phyloP scores from a whole-genome alignment of 2,329 filamentous ascomycete species.

The Monosporascus sp. region DNA sequence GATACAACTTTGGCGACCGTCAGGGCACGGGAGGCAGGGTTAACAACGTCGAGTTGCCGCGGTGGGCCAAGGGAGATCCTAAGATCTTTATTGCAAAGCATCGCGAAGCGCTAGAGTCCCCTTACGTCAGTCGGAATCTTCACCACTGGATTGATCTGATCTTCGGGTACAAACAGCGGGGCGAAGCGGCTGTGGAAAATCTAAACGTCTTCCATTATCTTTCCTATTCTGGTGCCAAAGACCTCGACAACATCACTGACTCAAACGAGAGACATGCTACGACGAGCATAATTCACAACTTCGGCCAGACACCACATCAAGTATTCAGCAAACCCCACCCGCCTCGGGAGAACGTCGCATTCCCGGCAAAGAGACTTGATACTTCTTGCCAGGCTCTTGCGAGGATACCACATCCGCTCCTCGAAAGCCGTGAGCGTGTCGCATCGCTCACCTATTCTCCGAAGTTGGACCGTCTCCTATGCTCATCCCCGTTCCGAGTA shows the following conservation, averaged over 20 bases:
- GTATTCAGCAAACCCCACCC: constrained; percentile 82
- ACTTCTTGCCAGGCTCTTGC: constrained; percentile 70
- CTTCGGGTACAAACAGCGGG: constrained; percentile 90
- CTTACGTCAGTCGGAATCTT: constrained; percentile 81
- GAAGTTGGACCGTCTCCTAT: constrained; percentile 78
- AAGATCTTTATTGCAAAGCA: constrained; percentile 95
- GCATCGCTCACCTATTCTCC: constrained; percentile 71
- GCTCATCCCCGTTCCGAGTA: constrained; percentile 75
- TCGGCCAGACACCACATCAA: constrained; percentile 94
- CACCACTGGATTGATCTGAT: constrained; percentile 96
- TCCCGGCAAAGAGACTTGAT: constrained; percentile 67
- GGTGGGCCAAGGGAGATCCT: constrained; percentile 94
- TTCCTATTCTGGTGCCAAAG: constrained; percentile 89
- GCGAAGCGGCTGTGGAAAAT: constrained; percentile 84
- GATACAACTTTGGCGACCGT: constrained; percentile 85
- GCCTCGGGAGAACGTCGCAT: constrained; percentile 62
- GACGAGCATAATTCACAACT: constrained; percentile 96
- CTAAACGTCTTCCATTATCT: constrained; percentile 95
- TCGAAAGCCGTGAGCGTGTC: constrained; percentile 74
- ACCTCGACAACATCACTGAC: constrained; percentile 86
- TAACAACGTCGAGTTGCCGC: constrained; percentile 82
- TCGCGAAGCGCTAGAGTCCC: constrained; percentile 90
- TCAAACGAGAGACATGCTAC: constrained; percentile 81
- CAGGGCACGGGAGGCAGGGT: constrained; percentile 77
- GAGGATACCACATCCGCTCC: constrained; percentile 70